Conservation (phyloP, 2,329 filamentous ascomycete genomes). For the Hypoxylon sp. region DNA sequence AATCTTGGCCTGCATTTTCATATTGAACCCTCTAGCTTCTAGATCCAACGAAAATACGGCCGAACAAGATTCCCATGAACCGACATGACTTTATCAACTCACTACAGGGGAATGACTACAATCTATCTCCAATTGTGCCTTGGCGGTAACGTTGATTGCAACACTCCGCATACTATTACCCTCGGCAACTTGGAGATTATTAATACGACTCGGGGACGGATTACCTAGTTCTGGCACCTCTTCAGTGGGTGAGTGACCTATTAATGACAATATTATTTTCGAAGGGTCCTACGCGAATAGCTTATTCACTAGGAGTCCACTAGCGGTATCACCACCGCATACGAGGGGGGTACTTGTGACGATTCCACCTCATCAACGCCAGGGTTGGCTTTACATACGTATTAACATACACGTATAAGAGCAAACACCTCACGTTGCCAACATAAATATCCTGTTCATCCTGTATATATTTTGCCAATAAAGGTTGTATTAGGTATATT, state of each 20-base stretch:
- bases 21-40: constrained; percentile 23
- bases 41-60: constrained; percentile 25
- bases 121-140: constrained; percentile 13
- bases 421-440: not conserved
- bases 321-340: constrained; percentile 22
- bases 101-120: constrained; percentile 1
- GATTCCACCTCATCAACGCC: constrained; percentile 18
- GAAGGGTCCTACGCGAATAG: constrained; percentile 1
- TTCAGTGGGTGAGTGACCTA: constrained; percentile 21
- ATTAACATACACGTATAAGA: constrained; percentile 7
- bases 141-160: constrained; percentile 31
- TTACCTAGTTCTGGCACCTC: constrained; percentile 16
- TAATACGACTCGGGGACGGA: not conserved
- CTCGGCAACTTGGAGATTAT: not conserved
- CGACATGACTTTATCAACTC: constrained; percentile 18
- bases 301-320: constrained; percentile 11
- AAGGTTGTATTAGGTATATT: constrained; percentile 17
- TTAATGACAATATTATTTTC: constrained; percentile 25
- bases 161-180: constrained; percentile 30
- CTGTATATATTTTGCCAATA: not conserved
- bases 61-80: constrained; percentile 10
- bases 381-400: constrained; percentile 1
- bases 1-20: constrained; percentile 12
- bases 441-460: not conserved
- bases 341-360: constrained; percentile 9